These are phyloP conservation scores for Lactarius indigo DNA, from an alignment of 768 basidiomycete species.

Conservation along the genomic window DNA sequence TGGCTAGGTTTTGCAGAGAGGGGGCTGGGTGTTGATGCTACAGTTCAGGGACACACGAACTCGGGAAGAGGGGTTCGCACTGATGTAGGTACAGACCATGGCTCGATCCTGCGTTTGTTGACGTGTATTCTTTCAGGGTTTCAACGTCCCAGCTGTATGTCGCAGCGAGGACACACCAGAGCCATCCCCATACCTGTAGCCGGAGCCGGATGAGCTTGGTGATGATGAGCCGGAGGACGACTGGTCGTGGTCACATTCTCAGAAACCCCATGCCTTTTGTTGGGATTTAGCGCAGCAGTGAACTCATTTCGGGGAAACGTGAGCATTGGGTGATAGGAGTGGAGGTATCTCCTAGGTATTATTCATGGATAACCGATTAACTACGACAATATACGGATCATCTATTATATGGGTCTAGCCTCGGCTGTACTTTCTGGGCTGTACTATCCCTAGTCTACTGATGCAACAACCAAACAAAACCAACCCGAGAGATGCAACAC, in stretches of 20 bases:
- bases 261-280: background rate
- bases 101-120: background rate
- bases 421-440: too few species aligned
- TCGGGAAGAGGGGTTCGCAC: constrained; percentile 90
- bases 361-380: too few species aligned
- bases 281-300: too few species aligned
- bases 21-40: constrained; percentile 78
- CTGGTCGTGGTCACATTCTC: constrained; percentile 1
- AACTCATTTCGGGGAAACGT: too few species aligned
- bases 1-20: constrained; percentile 83
- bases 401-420: too few species aligned
- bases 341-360: too few species aligned
- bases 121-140: constrained; percentile 34
- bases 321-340: too few species aligned
- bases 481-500: too few species aligned
- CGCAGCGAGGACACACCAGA: constrained; percentile 27
- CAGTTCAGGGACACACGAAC: constrained; percentile 69
- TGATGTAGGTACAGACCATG: constrained; percentile 41
- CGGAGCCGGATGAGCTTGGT: constrained; percentile 35
- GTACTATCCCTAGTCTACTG: too few species aligned
- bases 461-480: too few species aligned
- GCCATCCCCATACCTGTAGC: constrained; percentile 31
- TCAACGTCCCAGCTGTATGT: constrained; percentile 41
- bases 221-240: constrained; percentile 26
- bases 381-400: too few species aligned